Evolutionary conservation across 2,329 filamentous ascomycete species (phyloP).

Genomic region (Fusarium fracticaudum): DNA sequence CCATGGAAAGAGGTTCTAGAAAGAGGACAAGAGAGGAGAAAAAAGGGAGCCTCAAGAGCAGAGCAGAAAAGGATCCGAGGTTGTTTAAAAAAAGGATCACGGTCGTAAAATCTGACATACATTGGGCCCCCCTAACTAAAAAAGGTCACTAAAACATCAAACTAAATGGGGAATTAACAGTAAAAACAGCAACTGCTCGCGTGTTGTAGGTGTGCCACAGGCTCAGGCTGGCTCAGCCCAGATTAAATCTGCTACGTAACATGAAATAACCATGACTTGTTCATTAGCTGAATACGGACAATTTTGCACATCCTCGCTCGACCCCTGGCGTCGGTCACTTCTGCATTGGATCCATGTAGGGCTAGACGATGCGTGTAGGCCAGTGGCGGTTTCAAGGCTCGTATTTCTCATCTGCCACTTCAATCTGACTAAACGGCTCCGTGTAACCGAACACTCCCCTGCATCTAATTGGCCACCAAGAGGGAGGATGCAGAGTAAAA

Average conservation of each 20-base stretch:
- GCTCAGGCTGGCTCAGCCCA: neutral
- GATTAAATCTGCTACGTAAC: slow-evolving; percentile 20
- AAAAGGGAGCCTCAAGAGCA: neutral
- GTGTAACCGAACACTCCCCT: slow-evolving; percentile 7
- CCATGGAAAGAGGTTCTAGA: neutral
- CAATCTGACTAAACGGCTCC: slow-evolving; percentile 3
- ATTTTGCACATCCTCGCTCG: neutral
- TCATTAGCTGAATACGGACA: slow-evolving; percentile 7
- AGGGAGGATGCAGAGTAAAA: neutral
- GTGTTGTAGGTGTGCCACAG: slow-evolving; percentile 23
- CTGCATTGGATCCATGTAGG: slow-evolving; percentile 3
- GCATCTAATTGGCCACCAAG: neutral
- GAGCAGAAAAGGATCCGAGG: neutral
- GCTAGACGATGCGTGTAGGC: slow-evolving; percentile 2
- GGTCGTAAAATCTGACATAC: neutral
- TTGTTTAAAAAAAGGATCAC: neutral
- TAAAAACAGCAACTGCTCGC: slow-evolving; percentile 41
- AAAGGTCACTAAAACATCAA: neutral
- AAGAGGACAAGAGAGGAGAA: neutral
- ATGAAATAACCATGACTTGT: neutral
- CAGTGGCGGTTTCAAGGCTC: slow-evolving; percentile 28
- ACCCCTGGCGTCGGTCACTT: slow-evolving; percentile 9
- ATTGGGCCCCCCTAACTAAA: neutral
- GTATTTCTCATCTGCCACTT: slow-evolving; percentile 9
- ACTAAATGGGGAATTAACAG: neutral